Percentiles rank a stretch among this genome's conserved stretches.
Evolutionary conservation across 495 filamentous ascomycete species (phyloP).

Genomic region (Schizothecium vesticola): DNA sequence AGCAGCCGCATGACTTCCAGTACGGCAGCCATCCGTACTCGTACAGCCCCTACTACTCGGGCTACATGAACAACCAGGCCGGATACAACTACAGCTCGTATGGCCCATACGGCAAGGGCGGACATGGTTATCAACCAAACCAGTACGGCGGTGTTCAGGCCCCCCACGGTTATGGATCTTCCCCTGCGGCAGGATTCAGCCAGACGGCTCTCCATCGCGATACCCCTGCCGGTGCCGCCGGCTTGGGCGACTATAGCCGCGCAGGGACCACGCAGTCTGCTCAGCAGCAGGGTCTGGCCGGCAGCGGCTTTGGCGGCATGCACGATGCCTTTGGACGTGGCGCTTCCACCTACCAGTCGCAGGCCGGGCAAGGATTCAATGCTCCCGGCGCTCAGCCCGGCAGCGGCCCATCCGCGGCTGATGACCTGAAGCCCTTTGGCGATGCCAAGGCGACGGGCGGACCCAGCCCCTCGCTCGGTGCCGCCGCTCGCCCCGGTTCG

Average conservation of each 20-base stretch:
- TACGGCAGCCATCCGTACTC: conserved; percentile 77
- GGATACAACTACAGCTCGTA: conserved; percentile 63
- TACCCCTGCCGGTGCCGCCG: conserved; percentile 44
- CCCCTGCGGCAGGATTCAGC: conserved; percentile 70
- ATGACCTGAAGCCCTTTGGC: conserved; percentile 72
- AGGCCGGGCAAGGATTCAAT: conserved; percentile 61
- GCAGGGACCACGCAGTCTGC: conserved; percentile 67
- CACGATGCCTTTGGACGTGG: conserved; percentile 74
- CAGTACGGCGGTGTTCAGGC: conserved; percentile 67
- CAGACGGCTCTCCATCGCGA: conserved; percentile 65
- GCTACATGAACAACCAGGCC: conserved; percentile 73
- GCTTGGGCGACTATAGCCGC: conserved; percentile 68
- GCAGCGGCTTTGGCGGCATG: conserved; percentile 63
- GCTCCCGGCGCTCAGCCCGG: conserved; percentile 55
- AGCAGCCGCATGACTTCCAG: conserved; percentile 58
- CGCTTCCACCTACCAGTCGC: conserved; percentile 54
- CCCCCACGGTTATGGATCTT: conserved; percentile 73
- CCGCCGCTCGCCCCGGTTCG: conserved; percentile 77
- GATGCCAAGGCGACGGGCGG: conserved; percentile 62
- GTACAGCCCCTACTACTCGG: conserved; percentile 69
- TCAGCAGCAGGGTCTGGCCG: conserved; percentile 59
- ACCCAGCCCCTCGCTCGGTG: conserved; percentile 78
- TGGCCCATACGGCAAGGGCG: conserved; percentile 72
- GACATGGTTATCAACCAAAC: conserved; percentile 64
- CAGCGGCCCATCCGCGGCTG: conserved; percentile 43